phyloP scores from a whole-genome alignment of 805 yeast species.

The Blastobotrys robertii region DNA sequence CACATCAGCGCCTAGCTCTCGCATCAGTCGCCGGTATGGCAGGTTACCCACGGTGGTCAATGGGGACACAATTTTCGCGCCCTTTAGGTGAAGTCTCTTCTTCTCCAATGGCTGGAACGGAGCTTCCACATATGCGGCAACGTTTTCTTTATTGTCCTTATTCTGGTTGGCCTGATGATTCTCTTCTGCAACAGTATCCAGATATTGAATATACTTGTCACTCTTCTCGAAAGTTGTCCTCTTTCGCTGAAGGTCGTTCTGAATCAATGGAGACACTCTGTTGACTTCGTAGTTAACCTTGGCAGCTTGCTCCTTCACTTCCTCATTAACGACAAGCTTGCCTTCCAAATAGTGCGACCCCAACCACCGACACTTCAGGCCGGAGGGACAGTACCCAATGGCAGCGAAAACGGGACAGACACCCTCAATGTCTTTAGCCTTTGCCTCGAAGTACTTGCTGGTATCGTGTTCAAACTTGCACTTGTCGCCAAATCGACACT shows the following conservation, averaged over 20 bases:
- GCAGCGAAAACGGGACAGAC: constrained; percentile 75
- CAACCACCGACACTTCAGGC: constrained; percentile 88
- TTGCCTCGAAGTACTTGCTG: constrained; percentile 48
- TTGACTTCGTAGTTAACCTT: constrained; percentile 51
- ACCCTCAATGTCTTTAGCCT: constrained; percentile 66
- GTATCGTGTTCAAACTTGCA: constrained; percentile 78
- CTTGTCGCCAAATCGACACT: constrained; percentile 49
- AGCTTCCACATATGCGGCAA: constrained; percentile 58
- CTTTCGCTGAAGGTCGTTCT: constrained; percentile 48
- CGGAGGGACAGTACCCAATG: constrained; percentile 86
- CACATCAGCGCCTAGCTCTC: constrained; percentile 78
- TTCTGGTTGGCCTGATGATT: constrained; percentile 30
- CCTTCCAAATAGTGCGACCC: constrained; percentile 48
- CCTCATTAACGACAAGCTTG: constrained; percentile 36
- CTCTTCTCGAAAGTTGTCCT: constrained; percentile 49
- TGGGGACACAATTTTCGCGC: constrained; percentile 87
- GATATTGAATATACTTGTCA: constrained; percentile 47
- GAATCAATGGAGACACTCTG: constrained; percentile 39
- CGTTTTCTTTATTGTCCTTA: constrained; percentile 26
- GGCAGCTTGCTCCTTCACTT: constrained; percentile 27
- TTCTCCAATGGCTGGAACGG: constrained; percentile 74
- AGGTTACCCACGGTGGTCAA: constrained; percentile 95
- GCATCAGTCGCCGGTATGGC: constrained; percentile 91
- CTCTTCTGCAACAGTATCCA: constrained; percentile 37
- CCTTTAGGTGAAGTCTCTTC: constrained; percentile 53